A percentile compares a stretch with the other conserved stretches of the same genome.
Evolutionary conservation across 192 early-diverging fungal genomes (phyloP).

Genomic region (Spizellomyces punctatus): DNA sequence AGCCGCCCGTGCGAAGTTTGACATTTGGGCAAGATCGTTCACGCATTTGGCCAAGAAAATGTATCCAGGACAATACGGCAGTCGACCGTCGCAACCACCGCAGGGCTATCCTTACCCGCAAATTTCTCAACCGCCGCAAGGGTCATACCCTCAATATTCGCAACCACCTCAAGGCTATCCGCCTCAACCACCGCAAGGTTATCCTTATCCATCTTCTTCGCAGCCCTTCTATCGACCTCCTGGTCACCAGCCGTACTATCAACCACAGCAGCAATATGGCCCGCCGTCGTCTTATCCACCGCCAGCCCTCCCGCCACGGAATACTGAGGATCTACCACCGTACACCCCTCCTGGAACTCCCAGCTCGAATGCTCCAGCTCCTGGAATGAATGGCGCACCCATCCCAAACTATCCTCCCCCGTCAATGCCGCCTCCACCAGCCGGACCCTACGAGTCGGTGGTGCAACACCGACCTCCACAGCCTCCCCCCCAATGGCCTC

Average conservation of each 20-base stretch:
- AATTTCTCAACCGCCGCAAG: background rate
- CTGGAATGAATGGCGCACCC: conserved; percentile 7
- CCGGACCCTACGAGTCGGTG: conserved; percentile 8
- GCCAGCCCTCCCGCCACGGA: background rate
- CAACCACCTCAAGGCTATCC: background rate
- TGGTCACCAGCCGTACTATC: background rate
- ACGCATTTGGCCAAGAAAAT: background rate
- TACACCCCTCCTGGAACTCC: background rate
- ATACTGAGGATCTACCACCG: background rate
- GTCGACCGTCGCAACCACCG: background rate
- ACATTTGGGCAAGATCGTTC: background rate
- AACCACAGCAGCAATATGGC: background rate
- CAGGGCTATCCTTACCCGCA: background rate
- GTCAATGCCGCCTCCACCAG: conserved; percentile 13
- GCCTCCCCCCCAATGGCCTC: conserved; percentile 18
- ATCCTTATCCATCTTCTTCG: background rate
- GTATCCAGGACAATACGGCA: conserved; percentile 1
- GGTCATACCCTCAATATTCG: background rate
- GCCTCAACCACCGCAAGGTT: background rate
- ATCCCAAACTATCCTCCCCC: conserved; percentile 11
- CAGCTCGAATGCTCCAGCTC: background rate
- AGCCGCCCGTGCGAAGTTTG: background rate
- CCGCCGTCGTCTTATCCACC: conserved; percentile 3
- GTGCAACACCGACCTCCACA: conserved; percentile 16
- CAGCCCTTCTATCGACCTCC: background rate